A percentile compares a stretch with the other conserved stretches of the same genome.
Conservation (phyloP, 768 basidiomycete genomes). For the Coprinopsis cinerea region DNA sequence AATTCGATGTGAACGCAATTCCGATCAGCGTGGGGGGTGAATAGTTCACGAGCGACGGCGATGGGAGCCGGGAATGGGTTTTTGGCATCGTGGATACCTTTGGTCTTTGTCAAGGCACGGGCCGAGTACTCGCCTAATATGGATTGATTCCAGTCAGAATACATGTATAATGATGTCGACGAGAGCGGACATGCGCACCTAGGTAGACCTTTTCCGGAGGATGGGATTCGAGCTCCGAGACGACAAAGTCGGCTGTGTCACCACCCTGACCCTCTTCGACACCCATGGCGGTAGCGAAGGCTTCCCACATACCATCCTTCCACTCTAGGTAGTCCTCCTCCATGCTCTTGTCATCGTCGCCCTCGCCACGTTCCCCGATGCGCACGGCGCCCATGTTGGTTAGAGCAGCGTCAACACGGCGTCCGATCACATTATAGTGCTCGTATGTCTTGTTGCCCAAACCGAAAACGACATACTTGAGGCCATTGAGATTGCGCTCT, state of each 20-base stretch:
- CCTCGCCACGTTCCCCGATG: slow-evolving; percentile 89
- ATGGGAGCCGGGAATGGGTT: slow-evolving; percentile 93
- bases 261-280: slow-evolving; percentile 97
- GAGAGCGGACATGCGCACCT: slow-evolving; percentile 56
- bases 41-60: slow-evolving; percentile 72
- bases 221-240: slow-evolving; percentile 73
- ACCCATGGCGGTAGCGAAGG: slow-evolving; percentile 72
- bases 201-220: slow-evolving; percentile 89
- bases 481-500: slow-evolving; percentile 64
- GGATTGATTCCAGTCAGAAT: slow-evolving; percentile 12
- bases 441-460: slow-evolving; percentile 94
- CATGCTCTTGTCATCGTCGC: slow-evolving; percentile 99
- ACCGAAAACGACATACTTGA: slow-evolving; percentile 94
- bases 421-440: slow-evolving; percentile 90
- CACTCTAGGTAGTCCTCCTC: slow-evolving; percentile 99
- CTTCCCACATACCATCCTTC: slow-evolving; percentile 98
- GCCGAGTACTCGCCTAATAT: slow-evolving; percentile 85
- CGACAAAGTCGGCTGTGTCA: slow-evolving; percentile 89
- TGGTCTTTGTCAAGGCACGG: slow-evolving; percentile 86
- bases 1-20: slow-evolving; percentile 96
- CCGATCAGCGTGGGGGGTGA: slow-evolving; percentile 63
- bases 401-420: slow-evolving; percentile 69
- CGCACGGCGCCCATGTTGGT: slow-evolving; percentile 75
- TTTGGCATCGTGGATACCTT: slow-evolving; percentile 97
- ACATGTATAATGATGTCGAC: slow-evolving; percentile 1